Percentiles rank a stretch among this genome's conserved stretches.
Conservation (phyloP, 177 flowering plant genomes). For the Vitis hybrid region DNA sequence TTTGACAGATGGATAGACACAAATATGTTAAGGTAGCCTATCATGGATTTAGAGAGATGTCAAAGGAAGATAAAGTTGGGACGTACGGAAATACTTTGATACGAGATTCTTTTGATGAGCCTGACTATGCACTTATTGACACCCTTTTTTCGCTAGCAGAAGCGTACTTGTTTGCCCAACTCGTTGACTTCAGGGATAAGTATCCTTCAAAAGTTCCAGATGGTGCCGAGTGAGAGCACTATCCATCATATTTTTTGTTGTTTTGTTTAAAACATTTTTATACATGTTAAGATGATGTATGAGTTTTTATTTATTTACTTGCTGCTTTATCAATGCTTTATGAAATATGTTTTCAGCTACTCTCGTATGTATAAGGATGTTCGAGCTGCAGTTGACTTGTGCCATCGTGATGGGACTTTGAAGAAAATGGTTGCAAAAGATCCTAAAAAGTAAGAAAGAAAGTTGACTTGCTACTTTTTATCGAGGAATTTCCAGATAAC, state of each 20-base stretch:
- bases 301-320: neutral
- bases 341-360: constrained; percentile 50
- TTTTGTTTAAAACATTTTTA: neutral
- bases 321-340: neutral
- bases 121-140: constrained; percentile 98
- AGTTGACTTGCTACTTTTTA: neutral
- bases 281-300: neutral
- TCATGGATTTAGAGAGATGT: constrained; percentile 89
- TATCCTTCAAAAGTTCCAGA: constrained; percentile 71
- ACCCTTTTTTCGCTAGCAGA: constrained; percentile 96
- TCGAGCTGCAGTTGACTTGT: constrained; percentile 95
- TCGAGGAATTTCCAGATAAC: neutral
- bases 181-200: constrained; percentile 87
- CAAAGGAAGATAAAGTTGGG: constrained; percentile 91
- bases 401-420: constrained; percentile 98
- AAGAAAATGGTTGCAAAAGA: constrained; percentile 96
- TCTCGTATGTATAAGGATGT: constrained; percentile 88
- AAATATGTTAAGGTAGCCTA: constrained; percentile 97
- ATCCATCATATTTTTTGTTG: neutral
- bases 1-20: constrained; percentile 91
- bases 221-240: constrained; percentile 59
- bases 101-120: constrained; percentile 97
- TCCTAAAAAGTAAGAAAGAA: constrained; percentile 60
- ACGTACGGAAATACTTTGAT: constrained; percentile 81
- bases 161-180: constrained; percentile 94